Evolutionary conservation across 495 filamentous ascomycete species (phyloP), one percentile per base, ranked within the genome.

Genomic region (Aspergillus baeticus): DNA sequence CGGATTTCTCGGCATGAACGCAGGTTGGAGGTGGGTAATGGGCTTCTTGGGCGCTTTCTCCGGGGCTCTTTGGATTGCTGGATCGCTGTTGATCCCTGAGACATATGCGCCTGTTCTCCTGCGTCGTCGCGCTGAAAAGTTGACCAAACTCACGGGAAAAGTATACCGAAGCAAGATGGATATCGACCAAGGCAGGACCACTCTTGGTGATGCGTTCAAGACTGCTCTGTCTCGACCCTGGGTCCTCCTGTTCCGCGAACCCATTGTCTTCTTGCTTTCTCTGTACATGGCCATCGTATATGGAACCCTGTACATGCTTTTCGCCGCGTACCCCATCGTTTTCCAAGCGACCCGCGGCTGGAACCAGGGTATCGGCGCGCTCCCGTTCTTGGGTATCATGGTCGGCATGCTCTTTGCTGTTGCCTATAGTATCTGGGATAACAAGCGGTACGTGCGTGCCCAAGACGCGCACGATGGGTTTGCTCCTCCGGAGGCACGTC

Each of bases 361-460:
- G 92, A 80, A 78, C 35, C 77, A 85, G 36, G 85, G 88, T 39
- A 65, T 89, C 33, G 78, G 84, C 1, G 89, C 89, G n/a, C 82
- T 96, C 2, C 76, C 90, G 6, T 96, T 94, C 72, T 63, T 86
- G 4, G 90, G 90, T 23, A 92, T 96, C 51, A 90, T 89, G 58
- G 71, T 89, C 55, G 92, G 92, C 58, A 95, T 96, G 89, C 42
- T 91, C 2, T 17, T 80, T 1, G 90, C 81, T 7, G 80, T 85
- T 22, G 51, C 47, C 15, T 80, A 79, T 41, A 72, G 67, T 15
- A 62, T 80, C n/a, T 67, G 65, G 60, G 79, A 81, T 66, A 81
- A 81, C 64, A 74, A 72, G 60, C 74, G 78, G 1, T 81, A 80
- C 31, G 39, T 74, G 44, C 66, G 57, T 6, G 62, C 66, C 37